Evolutionary conservation across 2,329 filamentous ascomycete species (phyloP), one percentile per base, ranked within the genome.

Genomic region (Penicillium griseofulvum): DNA sequence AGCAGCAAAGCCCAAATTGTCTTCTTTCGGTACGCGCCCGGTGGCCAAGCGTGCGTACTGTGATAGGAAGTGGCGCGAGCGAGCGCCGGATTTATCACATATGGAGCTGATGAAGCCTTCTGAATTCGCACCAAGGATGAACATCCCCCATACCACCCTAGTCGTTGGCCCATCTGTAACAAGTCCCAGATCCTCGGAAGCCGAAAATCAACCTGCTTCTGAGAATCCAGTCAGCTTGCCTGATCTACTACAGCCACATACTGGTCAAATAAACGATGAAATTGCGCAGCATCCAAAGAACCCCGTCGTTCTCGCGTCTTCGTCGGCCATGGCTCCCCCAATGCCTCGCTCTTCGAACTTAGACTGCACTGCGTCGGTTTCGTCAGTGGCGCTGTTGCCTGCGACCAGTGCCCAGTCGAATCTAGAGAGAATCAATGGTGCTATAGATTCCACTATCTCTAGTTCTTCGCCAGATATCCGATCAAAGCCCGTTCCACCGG

Each of bases 51-150:
- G 45, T 22, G 51, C 53, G 17, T 34, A 24, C 22, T 31, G 26
- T 9, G n/a, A 26, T 22, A 42, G n/a, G 7, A 60, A 67, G 41
- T 57, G 56, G 8, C 55, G 63, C 33, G 74, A 77, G 31, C 67
- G 64, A 38, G 60, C 64, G n/a, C 75, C 76, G 16, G 65, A 76
- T 57, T 64, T 70, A 22, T 66, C 58, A 17, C 62, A 72, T 39
- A 45, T 78, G 16, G 62, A 77, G 16, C 59, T 77, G n/a, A 58
- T 64, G 56, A 68, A 60, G 9, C 74, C 73, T 9, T 66, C 68
- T 7, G 68, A 74, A 10, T 75, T 70, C 61, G 44, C 62, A 12
- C 39, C 62, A 5, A 55, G 58, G 38, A 52, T 14, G 22, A 54
- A 34, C 17, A 43, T 56, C 16, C 10, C 39, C 22, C n/a, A n/a